phyloP scores from a whole-genome alignment of 2,329 filamentous ascomycete species.

The Calonectria pauciramosa region DNA sequence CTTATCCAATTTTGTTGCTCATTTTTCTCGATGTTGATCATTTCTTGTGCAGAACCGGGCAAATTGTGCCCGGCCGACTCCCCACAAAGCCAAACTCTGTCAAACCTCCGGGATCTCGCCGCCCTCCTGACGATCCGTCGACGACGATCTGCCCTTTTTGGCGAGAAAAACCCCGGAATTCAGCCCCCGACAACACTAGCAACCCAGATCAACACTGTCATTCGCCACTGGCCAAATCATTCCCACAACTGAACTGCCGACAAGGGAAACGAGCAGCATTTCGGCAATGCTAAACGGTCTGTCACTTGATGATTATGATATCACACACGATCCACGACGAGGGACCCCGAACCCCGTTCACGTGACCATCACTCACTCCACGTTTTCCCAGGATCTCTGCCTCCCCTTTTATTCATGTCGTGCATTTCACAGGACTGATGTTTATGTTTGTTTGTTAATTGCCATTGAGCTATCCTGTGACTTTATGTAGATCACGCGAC shows the following conservation, averaged over 20 bases:
- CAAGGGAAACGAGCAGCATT: constrained; percentile 21
- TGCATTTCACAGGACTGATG: neutral
- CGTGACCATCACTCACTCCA: neutral
- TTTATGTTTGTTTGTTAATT: neutral
- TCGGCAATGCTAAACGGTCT: constrained; percentile 4
- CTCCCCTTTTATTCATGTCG: neutral
- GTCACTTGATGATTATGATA: neutral
- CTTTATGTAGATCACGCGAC: neutral
- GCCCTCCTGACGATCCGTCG: constrained; percentile 32
- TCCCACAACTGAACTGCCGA: constrained; percentile 14
- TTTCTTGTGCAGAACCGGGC: neutral
- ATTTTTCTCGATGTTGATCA: neutral
- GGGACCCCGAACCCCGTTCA: neutral
- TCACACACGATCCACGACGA: neutral
- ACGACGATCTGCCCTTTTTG: constrained; percentile 29
- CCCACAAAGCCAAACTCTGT: constrained; percentile 19
- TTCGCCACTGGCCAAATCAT: constrained; percentile 24
- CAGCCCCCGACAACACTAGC: constrained; percentile 19
- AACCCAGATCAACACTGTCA: constrained; percentile 36
- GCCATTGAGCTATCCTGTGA: neutral
- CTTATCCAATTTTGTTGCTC: constrained; percentile 5
- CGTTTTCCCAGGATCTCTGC: neutral
- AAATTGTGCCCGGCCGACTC: constrained; percentile 20
- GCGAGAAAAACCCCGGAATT: constrained; percentile 11
- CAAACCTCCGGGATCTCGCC: constrained; percentile 23